A percentile compares a stretch with the other conserved stretches of the same genome.
phyloP scores from a whole-genome alignment of 805 yeast genomes.

The Suhomyces prunicola region DNA sequence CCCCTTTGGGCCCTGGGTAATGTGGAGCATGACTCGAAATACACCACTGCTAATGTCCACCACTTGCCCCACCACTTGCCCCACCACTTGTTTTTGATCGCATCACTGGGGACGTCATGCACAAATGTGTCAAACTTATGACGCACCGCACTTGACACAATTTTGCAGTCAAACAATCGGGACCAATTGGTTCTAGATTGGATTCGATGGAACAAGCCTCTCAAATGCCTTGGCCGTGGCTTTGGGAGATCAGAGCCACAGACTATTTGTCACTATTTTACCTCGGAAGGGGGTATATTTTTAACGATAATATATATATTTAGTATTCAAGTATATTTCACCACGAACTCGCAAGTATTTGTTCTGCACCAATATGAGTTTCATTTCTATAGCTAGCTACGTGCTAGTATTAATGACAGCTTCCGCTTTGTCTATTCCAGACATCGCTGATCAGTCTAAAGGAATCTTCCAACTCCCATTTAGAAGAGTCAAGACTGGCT shows the following conservation, averaged over 20 bases:
- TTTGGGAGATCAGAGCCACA: background rate
- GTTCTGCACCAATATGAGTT: no score
- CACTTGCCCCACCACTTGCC: no score
- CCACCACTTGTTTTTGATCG: background rate
- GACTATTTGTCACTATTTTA: background rate
- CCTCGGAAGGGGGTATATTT: no score
- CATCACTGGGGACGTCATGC: background rate
- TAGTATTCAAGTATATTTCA: no score
- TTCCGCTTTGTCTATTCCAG: background rate
- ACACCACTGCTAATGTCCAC: no score
- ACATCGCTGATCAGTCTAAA: background rate
- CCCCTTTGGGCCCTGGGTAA: background rate
- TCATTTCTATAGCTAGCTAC: background rate
- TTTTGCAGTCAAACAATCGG: background rate
- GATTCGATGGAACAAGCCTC: background rate
- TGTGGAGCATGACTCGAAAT: no score
- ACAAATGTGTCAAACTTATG: background rate
- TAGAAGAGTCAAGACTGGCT: background rate
- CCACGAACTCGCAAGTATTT: no score
- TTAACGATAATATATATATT: no score
- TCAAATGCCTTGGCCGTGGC: background rate
- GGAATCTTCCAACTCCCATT: background rate
- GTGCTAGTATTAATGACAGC: background rate
- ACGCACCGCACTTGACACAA: background rate
- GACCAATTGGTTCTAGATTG: background rate